Evolutionary conservation across 164 flowering plant species (phyloP).

Genomic region (Piper longum): DNA sequence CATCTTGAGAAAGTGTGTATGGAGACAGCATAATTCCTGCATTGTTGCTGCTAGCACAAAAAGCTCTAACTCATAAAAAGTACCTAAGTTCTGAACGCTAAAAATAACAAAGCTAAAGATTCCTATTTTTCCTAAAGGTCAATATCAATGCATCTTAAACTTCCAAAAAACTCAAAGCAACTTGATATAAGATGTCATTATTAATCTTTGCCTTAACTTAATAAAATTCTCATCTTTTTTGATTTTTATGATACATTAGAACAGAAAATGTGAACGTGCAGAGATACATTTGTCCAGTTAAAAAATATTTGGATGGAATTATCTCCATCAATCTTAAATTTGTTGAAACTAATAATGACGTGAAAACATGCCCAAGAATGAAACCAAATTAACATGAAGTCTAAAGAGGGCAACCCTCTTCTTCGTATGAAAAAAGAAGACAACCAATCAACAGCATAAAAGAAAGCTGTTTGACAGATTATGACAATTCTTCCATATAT

Average conservation of each 20-base stretch:
- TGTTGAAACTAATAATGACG: too few species aligned
- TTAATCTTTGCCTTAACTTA: too few species aligned
- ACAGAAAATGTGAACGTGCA: background rate
- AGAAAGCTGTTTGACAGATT: background rate
- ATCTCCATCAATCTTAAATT: too few species aligned
- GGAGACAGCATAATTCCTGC: constrained; percentile 64
- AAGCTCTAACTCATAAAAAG: constrained; percentile 1
- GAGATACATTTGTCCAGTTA: too few species aligned
- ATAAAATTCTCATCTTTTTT: too few species aligned
- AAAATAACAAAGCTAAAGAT: background rate
- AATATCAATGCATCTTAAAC: too few species aligned
- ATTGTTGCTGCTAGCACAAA: constrained; percentile 42
- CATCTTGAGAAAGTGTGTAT: constrained; percentile 49
- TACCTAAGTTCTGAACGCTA: too few species aligned
- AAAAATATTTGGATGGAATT: too few species aligned
- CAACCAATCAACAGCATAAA: background rate
- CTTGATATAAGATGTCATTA: too few species aligned
- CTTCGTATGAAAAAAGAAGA: background rate
- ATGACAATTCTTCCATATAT: background rate
- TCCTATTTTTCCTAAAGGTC: background rate
- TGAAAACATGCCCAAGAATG: background rate
- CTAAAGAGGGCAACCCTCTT: background rate
- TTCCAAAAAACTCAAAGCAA: too few species aligned
- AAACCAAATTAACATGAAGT: background rate
- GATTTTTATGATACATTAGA: too few species aligned